Percentiles rank a stretch among this genome's conserved stretches.
Conservation (phyloP, 345 rosid genomes). For the Carallia brachiata region DNA sequence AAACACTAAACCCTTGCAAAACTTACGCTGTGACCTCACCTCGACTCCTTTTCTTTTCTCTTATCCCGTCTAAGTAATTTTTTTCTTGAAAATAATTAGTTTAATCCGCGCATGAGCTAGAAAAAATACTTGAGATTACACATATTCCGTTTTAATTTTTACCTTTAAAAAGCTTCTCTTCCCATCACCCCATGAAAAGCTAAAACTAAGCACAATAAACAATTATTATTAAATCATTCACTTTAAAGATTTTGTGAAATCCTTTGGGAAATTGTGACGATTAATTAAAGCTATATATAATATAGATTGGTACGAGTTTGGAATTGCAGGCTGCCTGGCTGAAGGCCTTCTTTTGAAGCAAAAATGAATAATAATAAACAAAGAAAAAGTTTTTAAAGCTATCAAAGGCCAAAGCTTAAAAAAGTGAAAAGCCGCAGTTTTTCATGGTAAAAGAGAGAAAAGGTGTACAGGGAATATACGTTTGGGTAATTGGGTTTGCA, state of each 20-base stretch:
- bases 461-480: constrained; percentile 58
- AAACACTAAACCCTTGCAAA: no score
- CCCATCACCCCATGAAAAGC: background rate
- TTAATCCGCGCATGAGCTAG: constrained; percentile 30
- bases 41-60: no score
- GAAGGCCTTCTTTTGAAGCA: no score
- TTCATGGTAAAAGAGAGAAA: constrained; percentile 36
- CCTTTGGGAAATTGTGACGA: background rate
- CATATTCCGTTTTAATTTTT: constrained; percentile 9
- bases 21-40: no score
- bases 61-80: no score
- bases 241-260: background rate
- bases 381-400: background rate
- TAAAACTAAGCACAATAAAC: background rate
- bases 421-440: background rate
- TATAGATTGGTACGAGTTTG: constrained; percentile 10
- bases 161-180: constrained; percentile 11
- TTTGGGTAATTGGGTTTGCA: constrained; percentile 27
- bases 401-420: background rate
- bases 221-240: constrained; percentile 1
- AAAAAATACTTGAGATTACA: background rate
- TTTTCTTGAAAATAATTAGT: background rate
- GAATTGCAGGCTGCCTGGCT: constrained; percentile 9
- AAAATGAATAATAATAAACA: no score
- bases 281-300: background rate